Percentiles rank a stretch among this genome's conserved stretches.
Conservation (phyloP, 805 yeast genomes). For the Sungouiella thailandica region DNA sequence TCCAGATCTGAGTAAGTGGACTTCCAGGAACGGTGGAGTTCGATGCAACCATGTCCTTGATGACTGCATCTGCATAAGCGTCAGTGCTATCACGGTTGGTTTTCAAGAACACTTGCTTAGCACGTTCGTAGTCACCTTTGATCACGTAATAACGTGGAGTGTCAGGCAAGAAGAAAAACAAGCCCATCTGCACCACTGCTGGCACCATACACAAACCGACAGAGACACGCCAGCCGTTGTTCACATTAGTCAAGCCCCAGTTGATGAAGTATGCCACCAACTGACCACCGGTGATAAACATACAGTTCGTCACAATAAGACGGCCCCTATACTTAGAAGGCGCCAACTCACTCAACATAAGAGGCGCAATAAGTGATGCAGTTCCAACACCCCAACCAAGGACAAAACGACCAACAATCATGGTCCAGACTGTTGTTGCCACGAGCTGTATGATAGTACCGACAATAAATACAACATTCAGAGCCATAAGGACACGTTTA, state of each 20-base stretch:
- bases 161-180: slow-evolving; percentile 86
- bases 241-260: slow-evolving; percentile 70
- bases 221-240: slow-evolving; percentile 88
- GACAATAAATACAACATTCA: slow-evolving; percentile 73
- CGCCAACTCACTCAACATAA: slow-evolving; percentile 87
- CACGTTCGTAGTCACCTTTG: slow-evolving; percentile 59
- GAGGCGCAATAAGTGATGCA: slow-evolving; percentile 91
- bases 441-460: slow-evolving; percentile 86
- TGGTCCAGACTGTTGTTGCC: slow-evolving; percentile 78
- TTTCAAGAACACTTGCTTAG: slow-evolving; percentile 58
- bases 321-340: slow-evolving; percentile 91
- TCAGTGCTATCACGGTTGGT: slow-evolving; percentile 63
- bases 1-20: slow-evolving; percentile 48
- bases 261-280: slow-evolving; percentile 90
- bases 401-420: slow-evolving; percentile 86
- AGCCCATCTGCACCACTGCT: slow-evolving; percentile 66
- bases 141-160: slow-evolving; percentile 88
- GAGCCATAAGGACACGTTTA: slow-evolving; percentile 75
- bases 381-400: slow-evolving; percentile 97
- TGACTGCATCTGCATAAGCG: slow-evolving; percentile 58
- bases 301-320: slow-evolving; percentile 78
- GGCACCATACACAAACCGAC: slow-evolving; percentile 92
- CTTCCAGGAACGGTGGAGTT: slow-evolving; percentile 40
- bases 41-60: slow-evolving; percentile 55
- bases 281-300: slow-evolving; percentile 94